phyloP scores from a whole-genome alignment of 768 basidiomycete species.

The Mycena alexandri region DNA sequence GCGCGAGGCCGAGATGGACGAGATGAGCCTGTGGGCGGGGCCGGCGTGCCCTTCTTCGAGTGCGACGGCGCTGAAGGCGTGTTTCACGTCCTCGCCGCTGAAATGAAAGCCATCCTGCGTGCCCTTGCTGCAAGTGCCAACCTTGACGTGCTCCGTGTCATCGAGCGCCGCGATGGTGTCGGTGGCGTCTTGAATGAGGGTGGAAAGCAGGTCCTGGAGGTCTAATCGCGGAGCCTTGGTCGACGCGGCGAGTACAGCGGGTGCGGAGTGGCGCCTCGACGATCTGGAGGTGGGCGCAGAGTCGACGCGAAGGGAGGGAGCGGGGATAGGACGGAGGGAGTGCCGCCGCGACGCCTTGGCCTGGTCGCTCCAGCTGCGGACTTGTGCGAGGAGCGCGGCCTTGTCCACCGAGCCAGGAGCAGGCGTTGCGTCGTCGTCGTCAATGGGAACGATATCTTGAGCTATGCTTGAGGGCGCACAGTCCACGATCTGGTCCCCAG shows the following conservation, averaged over 20 bases:
- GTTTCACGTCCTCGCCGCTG: background rate
- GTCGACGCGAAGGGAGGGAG: background rate
- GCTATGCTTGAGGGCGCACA: too few relatives aligned
- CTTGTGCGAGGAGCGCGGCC: background rate
- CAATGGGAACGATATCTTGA: background rate
- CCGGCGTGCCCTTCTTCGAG: background rate
- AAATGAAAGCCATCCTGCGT: background rate
- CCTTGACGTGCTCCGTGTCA: background rate
- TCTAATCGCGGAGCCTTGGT: background rate
- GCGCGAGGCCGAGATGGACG: conserved; percentile 28
- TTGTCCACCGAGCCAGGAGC: conserved; percentile 11
- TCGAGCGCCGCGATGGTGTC: conserved; percentile 14
- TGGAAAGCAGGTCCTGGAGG: conserved; percentile 3
- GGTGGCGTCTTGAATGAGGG: conserved; percentile 1
- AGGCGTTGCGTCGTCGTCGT: background rate
- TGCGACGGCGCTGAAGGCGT: conserved; percentile 8
- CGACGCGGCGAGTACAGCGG: conserved; percentile 8
- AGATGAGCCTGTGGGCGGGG: background rate
- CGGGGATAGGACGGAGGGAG: background rate
- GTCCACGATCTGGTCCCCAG: too few relatives aligned
- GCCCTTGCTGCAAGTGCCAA: too few relatives aligned
- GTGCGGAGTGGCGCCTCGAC: conserved; percentile 11
- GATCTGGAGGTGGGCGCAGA: background rate
- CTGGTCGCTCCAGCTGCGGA: conserved; percentile 3
- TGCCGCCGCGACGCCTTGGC: conserved; percentile 5